phyloP scores from a whole-genome alignment of 2,329 filamentous ascomycete genomes.

The Phialocephala subalpina region DNA sequence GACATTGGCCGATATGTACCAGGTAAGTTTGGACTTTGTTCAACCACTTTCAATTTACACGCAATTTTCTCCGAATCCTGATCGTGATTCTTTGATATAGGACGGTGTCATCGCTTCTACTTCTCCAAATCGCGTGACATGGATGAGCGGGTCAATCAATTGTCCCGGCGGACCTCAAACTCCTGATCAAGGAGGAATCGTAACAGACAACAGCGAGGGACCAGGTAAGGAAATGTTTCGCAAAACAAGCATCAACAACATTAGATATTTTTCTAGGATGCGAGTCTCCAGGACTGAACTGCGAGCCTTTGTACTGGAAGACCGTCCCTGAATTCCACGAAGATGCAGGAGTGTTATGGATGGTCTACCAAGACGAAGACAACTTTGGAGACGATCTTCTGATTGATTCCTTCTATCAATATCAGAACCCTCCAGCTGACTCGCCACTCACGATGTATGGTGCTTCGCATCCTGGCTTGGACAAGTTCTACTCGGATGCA shows the following conservation, averaged over 20 bases:
- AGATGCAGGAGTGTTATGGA: conserved; percentile 53
- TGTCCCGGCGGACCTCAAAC: conserved; percentile 52
- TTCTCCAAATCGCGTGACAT: conserved; percentile 53
- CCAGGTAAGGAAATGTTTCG: conserved; percentile 43
- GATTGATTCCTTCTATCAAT: conserved; percentile 52
- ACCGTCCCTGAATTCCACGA: conserved; percentile 53
- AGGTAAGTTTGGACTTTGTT: conserved; percentile 47
- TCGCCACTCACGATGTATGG: conserved; percentile 50
- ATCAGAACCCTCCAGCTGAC: conserved; percentile 48
- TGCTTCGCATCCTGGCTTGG: conserved; percentile 43
- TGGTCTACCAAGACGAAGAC: conserved; percentile 53
- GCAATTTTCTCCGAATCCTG: neutral
- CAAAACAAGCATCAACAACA: neutral
- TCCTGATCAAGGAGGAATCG: conserved; percentile 50
- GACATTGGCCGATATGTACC: conserved; percentile 65
- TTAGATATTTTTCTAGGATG: conserved; percentile 36
- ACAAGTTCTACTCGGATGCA: conserved; percentile 58
- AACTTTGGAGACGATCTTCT: conserved; percentile 58
- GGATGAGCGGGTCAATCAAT: conserved; percentile 54
- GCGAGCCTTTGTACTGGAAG: conserved; percentile 57
- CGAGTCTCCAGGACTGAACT: conserved; percentile 49
- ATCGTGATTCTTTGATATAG: neutral
- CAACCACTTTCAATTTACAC: too few species aligned
- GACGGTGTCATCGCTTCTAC: conserved; percentile 51
- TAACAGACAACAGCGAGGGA: conserved; percentile 53